Conservation (phyloP, 2,329 filamentous ascomycete genomes). For the Pseudocercospora ulei region DNA sequence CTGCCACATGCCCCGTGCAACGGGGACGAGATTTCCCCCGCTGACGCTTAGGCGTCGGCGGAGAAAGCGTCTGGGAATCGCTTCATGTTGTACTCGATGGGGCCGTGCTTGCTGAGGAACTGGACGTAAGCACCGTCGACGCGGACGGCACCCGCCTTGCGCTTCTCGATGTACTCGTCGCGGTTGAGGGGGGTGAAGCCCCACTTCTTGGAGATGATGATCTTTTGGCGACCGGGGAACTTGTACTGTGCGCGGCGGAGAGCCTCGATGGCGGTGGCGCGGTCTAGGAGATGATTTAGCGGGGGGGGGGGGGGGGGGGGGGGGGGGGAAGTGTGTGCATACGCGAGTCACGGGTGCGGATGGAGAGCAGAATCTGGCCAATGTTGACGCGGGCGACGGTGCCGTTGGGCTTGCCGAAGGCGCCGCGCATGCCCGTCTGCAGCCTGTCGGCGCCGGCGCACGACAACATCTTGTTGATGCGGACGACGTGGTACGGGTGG, state of each 20-base stretch:
- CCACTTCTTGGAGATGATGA: conserved; percentile 99
- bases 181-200: conserved; percentile 97
- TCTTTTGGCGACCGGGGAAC: conserved; percentile 99
- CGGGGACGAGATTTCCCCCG: conserved; percentile 3
- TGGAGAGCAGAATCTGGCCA: conserved; percentile 94
- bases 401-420: conserved; percentile 99
- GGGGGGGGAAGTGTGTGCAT: conserved; percentile 24
- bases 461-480: conserved; percentile 99
- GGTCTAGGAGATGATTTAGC: conserved; percentile 53
- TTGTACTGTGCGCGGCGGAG: conserved; percentile 99
- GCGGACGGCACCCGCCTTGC: conserved; percentile 85
- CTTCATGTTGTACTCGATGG: conserved; percentile 75
- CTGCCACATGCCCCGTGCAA: conserved; percentile 12
- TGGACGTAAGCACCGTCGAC: conserved; percentile 98
- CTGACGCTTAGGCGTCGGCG: conserved; percentile 30
- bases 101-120: conserved; percentile 93
- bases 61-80: conserved; percentile 89
- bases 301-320: conserved; percentile 19
- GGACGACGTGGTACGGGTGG: conserved; percentile 99
- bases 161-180: conserved; percentile 94
- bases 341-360: conserved; percentile 92
- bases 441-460: conserved; percentile 99
- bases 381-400: conserved; percentile 99
- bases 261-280: conserved; percentile 89
- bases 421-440: conserved; percentile 99